phyloP scores from a whole-genome alignment of 345 rosid species.

The Anacardium occidentale region DNA sequence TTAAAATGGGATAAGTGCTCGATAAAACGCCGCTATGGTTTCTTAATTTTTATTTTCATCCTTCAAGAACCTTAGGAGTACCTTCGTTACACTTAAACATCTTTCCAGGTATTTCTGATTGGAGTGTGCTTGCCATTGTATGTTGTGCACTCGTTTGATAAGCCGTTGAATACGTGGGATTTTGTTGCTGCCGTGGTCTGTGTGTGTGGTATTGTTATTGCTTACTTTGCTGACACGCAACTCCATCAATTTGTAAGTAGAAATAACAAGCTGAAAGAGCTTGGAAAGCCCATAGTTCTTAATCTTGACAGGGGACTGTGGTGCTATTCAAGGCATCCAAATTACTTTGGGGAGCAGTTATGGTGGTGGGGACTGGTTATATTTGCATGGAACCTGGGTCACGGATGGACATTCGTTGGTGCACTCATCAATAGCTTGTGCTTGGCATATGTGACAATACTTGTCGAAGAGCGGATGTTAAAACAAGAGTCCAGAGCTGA shows the following conservation, averaged over 20 bases:
- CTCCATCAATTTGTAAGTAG: constrained; percentile 69
- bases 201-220: constrained; percentile 59
- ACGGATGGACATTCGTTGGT: constrained; percentile 73
- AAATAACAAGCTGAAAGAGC: constrained; percentile 67
- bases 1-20: constrained; percentile 20
- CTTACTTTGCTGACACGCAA: constrained; percentile 80
- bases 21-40: constrained; percentile 43
- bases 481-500: constrained; percentile 76
- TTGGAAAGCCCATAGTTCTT: constrained; percentile 65
- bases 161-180: constrained; percentile 65
- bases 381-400: constrained; percentile 84
- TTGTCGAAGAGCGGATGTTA: constrained; percentile 80
- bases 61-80: not conserved
- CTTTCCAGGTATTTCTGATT: constrained; percentile 68
- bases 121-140: constrained; percentile 80
- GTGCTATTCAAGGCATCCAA: constrained; percentile 85
- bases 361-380: constrained; percentile 98
- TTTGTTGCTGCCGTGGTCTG: constrained; percentile 57
- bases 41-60: not conserved
- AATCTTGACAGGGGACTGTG: constrained; percentile 83
- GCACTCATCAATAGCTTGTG: constrained; percentile 67
- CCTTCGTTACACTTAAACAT: not conserved
- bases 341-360: constrained; percentile 90
- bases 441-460: constrained; percentile 77
- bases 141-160: constrained; percentile 58